Evolutionary conservation across 2,329 filamentous ascomycete genomes (phyloP).

Genomic region (Rhexocercosporidium sp.): DNA sequence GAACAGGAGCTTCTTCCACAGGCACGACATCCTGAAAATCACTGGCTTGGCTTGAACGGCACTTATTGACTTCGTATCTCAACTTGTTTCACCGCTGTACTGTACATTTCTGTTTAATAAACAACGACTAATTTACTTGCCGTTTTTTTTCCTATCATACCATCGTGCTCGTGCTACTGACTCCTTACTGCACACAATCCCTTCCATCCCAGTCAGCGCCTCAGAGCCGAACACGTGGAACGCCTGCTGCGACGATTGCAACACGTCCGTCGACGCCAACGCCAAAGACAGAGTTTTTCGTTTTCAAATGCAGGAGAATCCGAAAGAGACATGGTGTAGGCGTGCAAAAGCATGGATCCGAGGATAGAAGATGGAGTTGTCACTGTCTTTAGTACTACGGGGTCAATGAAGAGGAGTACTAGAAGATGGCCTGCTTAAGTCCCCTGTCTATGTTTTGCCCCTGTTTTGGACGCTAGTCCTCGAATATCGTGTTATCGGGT

Average conservation of each 20-base stretch:
- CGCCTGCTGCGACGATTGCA: neutral
- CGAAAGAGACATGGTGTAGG: neutral
- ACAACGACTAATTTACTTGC: too few relatives aligned
- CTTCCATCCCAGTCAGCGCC: neutral
- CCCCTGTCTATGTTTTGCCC: too few relatives aligned
- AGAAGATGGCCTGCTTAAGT: too few relatives aligned
- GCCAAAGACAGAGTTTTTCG: neutral
- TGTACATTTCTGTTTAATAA: neutral
- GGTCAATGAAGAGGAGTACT: too few relatives aligned
- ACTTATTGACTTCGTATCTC: neutral
- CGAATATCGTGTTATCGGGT: too few relatives aligned
- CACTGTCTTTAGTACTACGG: neutral
- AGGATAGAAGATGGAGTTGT: too few relatives aligned
- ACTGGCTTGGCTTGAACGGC: constrained; percentile 10
- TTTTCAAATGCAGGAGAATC: neutral
- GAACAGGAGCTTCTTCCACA: constrained; percentile 74
- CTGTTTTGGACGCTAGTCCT: too few relatives aligned
- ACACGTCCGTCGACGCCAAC: neutral
- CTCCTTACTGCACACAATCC: neutral
- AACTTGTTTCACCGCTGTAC: neutral
- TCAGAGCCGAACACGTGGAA: too few relatives aligned
- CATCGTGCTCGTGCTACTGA: neutral
- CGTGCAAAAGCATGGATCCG: neutral
- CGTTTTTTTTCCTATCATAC: neutral
- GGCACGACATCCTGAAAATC: constrained; percentile 70